phyloP scores from a whole-genome alignment of 2,329 filamentous ascomycete genomes.

The Lachnellula hyalina region DNA sequence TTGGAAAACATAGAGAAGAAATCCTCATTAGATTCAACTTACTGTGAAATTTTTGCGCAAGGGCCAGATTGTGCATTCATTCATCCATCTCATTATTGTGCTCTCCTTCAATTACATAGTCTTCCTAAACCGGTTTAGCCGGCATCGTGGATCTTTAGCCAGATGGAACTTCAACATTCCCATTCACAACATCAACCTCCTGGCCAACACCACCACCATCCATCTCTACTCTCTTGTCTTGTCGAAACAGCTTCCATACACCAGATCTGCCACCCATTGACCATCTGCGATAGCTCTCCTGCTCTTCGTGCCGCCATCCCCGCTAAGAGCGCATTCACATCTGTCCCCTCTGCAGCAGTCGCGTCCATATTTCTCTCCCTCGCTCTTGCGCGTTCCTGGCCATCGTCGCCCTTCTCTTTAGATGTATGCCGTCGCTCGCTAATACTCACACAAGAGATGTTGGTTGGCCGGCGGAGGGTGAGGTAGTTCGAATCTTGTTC shows the following conservation, averaged over 20 bases:
- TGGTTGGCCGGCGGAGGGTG: constrained; percentile 27
- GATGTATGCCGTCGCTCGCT: constrained; percentile 27
- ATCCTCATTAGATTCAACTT: no score
- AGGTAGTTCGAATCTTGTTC: constrained; percentile 31
- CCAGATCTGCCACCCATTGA: not conserved
- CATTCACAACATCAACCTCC: constrained; percentile 2
- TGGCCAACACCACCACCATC: not conserved
- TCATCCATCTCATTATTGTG: no score
- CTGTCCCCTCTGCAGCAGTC: constrained; percentile 18
- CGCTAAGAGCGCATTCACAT: constrained; percentile 12
- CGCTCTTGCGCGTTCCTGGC: constrained; percentile 22
- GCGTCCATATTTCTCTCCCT: constrained; percentile 13
- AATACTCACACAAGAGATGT: constrained; percentile 25
- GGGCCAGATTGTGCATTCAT: no score
- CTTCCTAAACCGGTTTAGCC: no score
- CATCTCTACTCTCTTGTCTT: not conserved
- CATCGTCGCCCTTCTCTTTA: constrained; percentile 11
- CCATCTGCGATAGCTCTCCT: constrained; percentile 8
- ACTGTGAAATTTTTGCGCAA: no score
- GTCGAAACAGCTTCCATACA: not conserved
- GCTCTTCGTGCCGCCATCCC: constrained; percentile 1
- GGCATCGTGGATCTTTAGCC: not conserved
- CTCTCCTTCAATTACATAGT: no score
- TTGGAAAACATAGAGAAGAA: no score
- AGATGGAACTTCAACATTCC: not conserved